These are phyloP conservation scores for Jasminum sambac DNA, from an alignment of 257 asterid species.

Conservation along the genomic window DNA sequence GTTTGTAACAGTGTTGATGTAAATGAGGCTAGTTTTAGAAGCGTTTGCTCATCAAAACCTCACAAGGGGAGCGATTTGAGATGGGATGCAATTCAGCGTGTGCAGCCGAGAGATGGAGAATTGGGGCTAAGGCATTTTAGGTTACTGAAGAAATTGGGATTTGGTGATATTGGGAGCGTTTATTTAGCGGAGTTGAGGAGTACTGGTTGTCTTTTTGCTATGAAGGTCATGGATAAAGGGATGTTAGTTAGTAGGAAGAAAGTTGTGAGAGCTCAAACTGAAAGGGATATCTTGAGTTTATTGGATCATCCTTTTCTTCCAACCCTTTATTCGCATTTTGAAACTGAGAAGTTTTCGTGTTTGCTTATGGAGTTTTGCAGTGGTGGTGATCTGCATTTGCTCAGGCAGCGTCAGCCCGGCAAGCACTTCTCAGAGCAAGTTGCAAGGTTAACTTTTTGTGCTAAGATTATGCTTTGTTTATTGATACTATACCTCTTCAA, in stretches of 20 bases:
- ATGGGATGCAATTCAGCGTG: conserved; percentile 56
- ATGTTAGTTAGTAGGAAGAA: conserved; percentile 59
- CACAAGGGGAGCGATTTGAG: conserved; percentile 53
- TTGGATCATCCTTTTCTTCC: conserved; percentile 65
- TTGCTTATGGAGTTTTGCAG: conserved; percentile 66
- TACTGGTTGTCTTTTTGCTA: conserved; percentile 52
- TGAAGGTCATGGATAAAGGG: conserved; percentile 67
- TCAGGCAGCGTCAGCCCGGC: conserved; percentile 60
- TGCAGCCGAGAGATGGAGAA: conserved; percentile 39
- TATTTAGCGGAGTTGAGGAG: conserved; percentile 59
- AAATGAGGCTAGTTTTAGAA: conserved; percentile 48
- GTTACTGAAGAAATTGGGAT: conserved; percentile 56
- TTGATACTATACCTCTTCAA: not conserved
- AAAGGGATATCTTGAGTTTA: conserved; percentile 52
- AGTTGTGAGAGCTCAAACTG: conserved; percentile 55
- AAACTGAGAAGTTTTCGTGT: conserved; percentile 59
- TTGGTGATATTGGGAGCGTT: conserved; percentile 67
- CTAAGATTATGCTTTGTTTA: not conserved
- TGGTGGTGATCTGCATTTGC: conserved; percentile 64
- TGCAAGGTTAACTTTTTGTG: conserved; percentile 43
- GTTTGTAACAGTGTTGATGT: not conserved
- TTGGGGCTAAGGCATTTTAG: conserved; percentile 58
- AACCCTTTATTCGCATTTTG: conserved; percentile 59
- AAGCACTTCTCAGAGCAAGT: conserved; percentile 62
- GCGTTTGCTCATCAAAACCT: conserved; percentile 46